Base-by-base conservation (phyloP, 139 green algal species). In the Marvania coccoides region DNA sequence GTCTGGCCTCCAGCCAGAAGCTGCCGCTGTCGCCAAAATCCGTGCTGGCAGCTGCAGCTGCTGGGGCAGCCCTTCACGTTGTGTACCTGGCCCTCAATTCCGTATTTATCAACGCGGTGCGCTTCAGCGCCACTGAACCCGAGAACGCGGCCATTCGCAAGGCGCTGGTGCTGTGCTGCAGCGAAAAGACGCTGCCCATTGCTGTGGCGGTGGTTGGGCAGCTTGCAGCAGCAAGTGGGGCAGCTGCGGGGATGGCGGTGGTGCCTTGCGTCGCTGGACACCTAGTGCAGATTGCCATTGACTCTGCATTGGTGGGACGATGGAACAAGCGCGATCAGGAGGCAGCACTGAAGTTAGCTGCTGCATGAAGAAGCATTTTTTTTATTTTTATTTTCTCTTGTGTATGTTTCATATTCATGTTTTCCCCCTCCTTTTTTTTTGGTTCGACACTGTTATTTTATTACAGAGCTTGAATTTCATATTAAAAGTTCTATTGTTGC, bases 111-210 rank as follows among this genome's bases (percentile, higher is more conserved):
- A 7, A 24, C 30, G 26, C 59, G 3, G 42, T 72, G 30, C 33
- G 24, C 0, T 74, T 74, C 29, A 63, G 34, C 47, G 36, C 28
- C 7, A 12, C 40, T 26, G n/a, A 39, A 15, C 30, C 37, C 19
- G 58, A 61, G 53, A 64, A 71, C 1, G 31, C 30, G 1, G 73
- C 53, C 45, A 72, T 83, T 6, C 61, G 67, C n/a, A 57, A 72
- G 13, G 81, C 82, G 12, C 53, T 86, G 15, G 24, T 88, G 2
- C 56, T 88, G 28, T 69, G 73, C 10, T 47, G 59, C 30, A 77
- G 64, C 45, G 65, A 82, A 45, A 88, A 88, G 66, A 88, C 82
- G 10, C 67, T 88, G 15, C 82, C 82, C 28, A 73, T 88, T 19
- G 81, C 82, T 8, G 74, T 88, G 39, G 78, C 77, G 23, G 81